A percentile compares a stretch with the other conserved stretches of the same genome.
phyloP scores from a whole-genome alignment of 2,329 filamentous ascomycete species.

The Niveomyces coronatus region DNA sequence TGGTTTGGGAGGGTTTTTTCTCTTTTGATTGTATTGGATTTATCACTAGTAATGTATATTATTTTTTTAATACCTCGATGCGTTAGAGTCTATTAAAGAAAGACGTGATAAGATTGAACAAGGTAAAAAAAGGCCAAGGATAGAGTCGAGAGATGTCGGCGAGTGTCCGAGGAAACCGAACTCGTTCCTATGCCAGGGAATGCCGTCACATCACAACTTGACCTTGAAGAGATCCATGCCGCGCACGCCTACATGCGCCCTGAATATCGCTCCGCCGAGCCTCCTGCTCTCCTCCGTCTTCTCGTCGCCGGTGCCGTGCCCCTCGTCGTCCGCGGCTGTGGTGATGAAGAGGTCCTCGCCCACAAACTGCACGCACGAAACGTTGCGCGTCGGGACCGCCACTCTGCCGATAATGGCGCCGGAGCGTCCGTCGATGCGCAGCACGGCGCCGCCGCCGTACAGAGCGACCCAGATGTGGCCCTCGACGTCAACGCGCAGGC shows the following conservation, averaged over 20 bases:
- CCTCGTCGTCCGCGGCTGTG: slow-evolving; percentile 58
- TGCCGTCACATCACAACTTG: slow-evolving; percentile 38
- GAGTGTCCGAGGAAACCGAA: too few relatives aligned
- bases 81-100: too few relatives aligned
- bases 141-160: too few relatives aligned
- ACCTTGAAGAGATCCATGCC: slow-evolving; percentile 57
- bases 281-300: slow-evolving; percentile 42
- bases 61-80: too few relatives aligned
- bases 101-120: too few relatives aligned
- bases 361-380: slow-evolving; percentile 73
- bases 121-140: too few relatives aligned
- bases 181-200: too few relatives aligned
- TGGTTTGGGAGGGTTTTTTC: too few relatives aligned
- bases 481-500: slow-evolving; percentile 72
- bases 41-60: too few relatives aligned
- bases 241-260: slow-evolving; percentile 62
- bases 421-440: slow-evolving; percentile 55
- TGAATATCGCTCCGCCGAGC: slow-evolving; percentile 63
- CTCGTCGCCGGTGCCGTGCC: too few relatives aligned
- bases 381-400: slow-evolving; percentile 63
- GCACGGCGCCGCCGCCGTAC: slow-evolving; percentile 67
- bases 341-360: slow-evolving; percentile 71
- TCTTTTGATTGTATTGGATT: too few relatives aligned
- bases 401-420: slow-evolving; percentile 68
- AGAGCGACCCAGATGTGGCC: slow-evolving; percentile 84